phyloP scores from a whole-genome alignment of 768 basidiomycete species.

The Porphyrellus cyaneotinctus region DNA sequence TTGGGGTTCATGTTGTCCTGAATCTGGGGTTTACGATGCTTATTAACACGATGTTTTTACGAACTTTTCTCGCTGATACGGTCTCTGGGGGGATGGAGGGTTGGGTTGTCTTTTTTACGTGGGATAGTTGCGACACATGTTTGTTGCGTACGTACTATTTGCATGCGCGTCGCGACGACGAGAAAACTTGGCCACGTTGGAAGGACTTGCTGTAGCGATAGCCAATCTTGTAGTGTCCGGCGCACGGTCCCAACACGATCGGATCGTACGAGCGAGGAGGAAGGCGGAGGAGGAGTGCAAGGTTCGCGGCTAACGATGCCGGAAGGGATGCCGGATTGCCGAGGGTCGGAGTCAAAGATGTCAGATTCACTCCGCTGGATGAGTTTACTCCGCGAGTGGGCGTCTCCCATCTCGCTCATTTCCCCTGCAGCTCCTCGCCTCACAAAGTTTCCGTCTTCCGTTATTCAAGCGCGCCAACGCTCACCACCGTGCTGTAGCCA shows the following conservation, averaged over 20 bases:
- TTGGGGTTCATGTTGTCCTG: conserved; percentile 23
- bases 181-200: not conserved
- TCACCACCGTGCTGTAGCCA: conserved; percentile 26
- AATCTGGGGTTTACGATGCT: conserved; percentile 15
- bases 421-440: conserved; percentile 22
- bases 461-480: conserved; percentile 10
- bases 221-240: too few species aligned
- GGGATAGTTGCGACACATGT: conserved; percentile 15
- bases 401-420: conserved; percentile 30
- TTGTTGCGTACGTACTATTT: conserved; percentile 17
- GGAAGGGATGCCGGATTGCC: conserved; percentile 24
- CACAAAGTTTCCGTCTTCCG: conserved; percentile 11
- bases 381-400: conserved; percentile 31
- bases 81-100: not conserved
- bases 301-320: conserved; percentile 30
- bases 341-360: conserved; percentile 29
- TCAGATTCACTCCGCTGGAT: conserved; percentile 26
- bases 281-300: not conserved
- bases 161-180: not conserved
- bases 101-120: conserved; percentile 11
- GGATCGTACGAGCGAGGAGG: not conserved
- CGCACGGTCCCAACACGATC: not conserved
- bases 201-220: not conserved
- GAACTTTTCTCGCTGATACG: not conserved
- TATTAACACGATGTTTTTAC: conserved; percentile 14